Base-by-base conservation (phyloP, 768 basidiomycete species). In the Boletus tylopilopsis region DNA sequence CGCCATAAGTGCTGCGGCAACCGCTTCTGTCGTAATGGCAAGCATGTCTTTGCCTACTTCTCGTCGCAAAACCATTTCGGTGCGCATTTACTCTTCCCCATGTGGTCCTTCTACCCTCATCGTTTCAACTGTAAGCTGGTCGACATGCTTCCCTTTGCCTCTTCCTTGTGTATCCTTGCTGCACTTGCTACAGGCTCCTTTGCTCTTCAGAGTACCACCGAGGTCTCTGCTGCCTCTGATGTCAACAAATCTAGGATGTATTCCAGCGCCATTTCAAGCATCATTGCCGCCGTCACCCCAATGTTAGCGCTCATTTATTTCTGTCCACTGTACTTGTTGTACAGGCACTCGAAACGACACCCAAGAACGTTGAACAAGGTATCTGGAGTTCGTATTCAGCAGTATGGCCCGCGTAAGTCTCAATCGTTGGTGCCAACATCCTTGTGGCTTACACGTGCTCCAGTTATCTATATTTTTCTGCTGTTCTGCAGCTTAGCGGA, bases 391-490 rank as follows among this genome's bases (percentile, higher is more conserved):
- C 65, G 63, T 34, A 58, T 77, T 32, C 75, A 76, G 57, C 72
- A 73, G 52, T 84, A 77, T 58, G 76, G 76, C 9, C 78, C 82
- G 55, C 65, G 82, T 80, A 61, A 52, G 75, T 68, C 21, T 11
- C 27, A 23, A 38, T 19, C 36, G 29, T 53, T 21, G 30, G 46
- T 27, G 23, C 22, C 13, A 24, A 44, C 15, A 41, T 40, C 32
- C 41, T 57, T 50, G 60, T 61, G 59, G 55, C 60, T 53, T 34
- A 59, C 58, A 55, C 41, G 48, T 44, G 50, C 27, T 34, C 25
- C 46, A 81, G 81, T 69, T 42, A 71, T 74, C 45, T 84, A 82
- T 60, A 62, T 74, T 24, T 76, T 81, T 50, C 48, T 83, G 34
- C 72, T 83, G 10, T 63, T 77, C 30, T 66, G 50, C 42, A 75